Base-by-base conservation (phyloP, 1,284 basidiomycete genomes). In the Anthracocystis walkeri region DNA sequence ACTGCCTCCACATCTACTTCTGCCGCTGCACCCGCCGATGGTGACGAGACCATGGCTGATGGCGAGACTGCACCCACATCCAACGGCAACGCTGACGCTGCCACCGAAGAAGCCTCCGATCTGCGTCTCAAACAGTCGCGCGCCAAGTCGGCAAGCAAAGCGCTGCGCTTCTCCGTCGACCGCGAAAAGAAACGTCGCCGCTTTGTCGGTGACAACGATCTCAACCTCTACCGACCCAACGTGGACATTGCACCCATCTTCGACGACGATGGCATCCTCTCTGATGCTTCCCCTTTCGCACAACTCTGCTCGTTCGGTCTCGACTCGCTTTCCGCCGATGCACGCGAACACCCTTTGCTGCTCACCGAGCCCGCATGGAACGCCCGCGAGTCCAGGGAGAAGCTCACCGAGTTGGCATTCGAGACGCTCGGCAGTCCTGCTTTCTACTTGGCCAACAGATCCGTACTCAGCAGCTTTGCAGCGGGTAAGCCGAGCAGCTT, bases 331-430 rank as follows among this genome's bases (percentile, higher is more conserved):
- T 73, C 66, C 3, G 67, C 65, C 40, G 72, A 78, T 44, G 65
- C 86, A 21, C 87, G 90, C 8, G 94, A 98, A 80, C 95, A 97
- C 82, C 97, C 97, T 1, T 86, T 98, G 40, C 89, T 99, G 58
- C 89, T 96, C 23, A 98, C 97, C 1, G 97, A 99, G 85, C 92
- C 95, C 2, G 91, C 95, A 5, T 99, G 96, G 95, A 98, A 97
- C 84, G 93, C 94, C 0, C 88, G 91, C 31, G 90, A 91, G 21
- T 94, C 95, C 81, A 88, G 96, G 52, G 95, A 98, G 87, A 89
- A 91, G 54, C 92, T 98, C 90, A 92, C 94, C 14, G 94, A 99
- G 87, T 91, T 99, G 63, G 94, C 96, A 87, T 99, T 99, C 83
- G 97, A 99, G 86, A 92, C 95, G 70, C 95, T 97, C 80, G 88